phyloP scores from a whole-genome alignment of 2,329 filamentous ascomycete genomes.

The Fusarium fracticaudum region DNA sequence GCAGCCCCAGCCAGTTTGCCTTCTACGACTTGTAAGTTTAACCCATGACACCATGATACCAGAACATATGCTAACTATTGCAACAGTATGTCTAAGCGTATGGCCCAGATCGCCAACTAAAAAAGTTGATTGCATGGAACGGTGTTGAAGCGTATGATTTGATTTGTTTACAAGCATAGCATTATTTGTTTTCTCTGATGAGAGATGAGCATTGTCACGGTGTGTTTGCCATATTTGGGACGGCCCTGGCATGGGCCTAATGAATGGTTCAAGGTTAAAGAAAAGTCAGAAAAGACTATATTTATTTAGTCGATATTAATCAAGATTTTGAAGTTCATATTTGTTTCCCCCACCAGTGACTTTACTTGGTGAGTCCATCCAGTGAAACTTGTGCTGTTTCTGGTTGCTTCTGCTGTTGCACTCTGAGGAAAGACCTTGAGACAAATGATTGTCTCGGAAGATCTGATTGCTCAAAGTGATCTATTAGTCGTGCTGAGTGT shows the following conservation, averaged over 20 bases:
- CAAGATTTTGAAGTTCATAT: conserved; percentile 30
- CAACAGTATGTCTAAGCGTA: conserved; percentile 71
- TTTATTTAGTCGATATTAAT: conserved; percentile 40
- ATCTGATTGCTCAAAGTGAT: not conserved
- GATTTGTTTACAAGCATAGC: conserved; percentile 42
- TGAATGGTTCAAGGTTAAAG: conserved; percentile 41
- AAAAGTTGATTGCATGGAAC: conserved; percentile 27
- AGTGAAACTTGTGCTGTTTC: conserved; percentile 2
- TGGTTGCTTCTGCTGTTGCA: not conserved
- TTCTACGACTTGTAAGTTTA: conserved; percentile 95
- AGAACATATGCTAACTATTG: conserved; percentile 45
- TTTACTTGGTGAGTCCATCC: not conserved
- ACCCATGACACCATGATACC: not conserved
- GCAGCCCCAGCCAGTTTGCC: conserved; percentile 92
- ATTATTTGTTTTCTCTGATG: conserved; percentile 35
- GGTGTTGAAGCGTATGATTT: conserved; percentile 34
- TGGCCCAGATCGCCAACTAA: conserved; percentile 56
- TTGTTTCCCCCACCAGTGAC: not conserved
- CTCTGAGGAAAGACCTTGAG: not conserved
- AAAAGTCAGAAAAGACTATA: conserved; percentile 43
- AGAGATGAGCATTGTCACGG: conserved; percentile 41
- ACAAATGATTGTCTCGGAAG: not conserved
- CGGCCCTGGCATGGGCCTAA: conserved; percentile 39
- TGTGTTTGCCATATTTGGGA: conserved; percentile 41
- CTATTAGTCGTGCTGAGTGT: not conserved